phyloP scores from a whole-genome alignment of 305 asterid genomes.

The Ajuga reptans region DNA sequence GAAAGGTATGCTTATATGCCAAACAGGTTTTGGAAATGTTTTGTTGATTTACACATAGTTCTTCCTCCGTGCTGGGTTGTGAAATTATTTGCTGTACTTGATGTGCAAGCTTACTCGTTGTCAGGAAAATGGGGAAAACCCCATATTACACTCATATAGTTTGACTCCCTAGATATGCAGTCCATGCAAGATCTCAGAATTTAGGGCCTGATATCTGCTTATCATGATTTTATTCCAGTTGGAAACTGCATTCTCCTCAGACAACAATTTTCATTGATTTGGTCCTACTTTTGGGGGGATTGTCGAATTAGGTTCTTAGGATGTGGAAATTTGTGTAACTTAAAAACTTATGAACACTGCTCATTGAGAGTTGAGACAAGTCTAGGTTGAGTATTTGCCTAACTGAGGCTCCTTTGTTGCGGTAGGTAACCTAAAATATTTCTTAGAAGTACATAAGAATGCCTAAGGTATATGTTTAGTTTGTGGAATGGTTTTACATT shows the following conservation, averaged over 20 bases:
- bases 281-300: background rate
- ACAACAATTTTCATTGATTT: background rate
- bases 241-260: background rate
- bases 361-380: background rate
- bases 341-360: background rate
- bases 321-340: constrained; percentile 3
- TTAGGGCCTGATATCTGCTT: background rate
- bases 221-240: background rate
- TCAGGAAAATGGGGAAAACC: background rate
- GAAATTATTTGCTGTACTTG: constrained; percentile 12
- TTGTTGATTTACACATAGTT: constrained; percentile 3
- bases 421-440: background rate
- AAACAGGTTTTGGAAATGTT: constrained; percentile 4
- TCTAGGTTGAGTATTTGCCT: background rate
- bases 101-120: background rate
- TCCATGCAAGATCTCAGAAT: background rate
- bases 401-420: constrained; percentile 5
- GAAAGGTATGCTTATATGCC: constrained; percentile 61
- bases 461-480: background rate
- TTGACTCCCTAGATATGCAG: constrained; percentile 8
- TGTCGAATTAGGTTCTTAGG: background rate
- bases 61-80: constrained; percentile 2
- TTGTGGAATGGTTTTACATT: constrained; percentile 1
- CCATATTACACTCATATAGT: constrained; percentile 1
- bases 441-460: background rate